phyloP scores from a whole-genome alignment of 108 stramenopile species.

The Epipyxis sp. region DNA sequence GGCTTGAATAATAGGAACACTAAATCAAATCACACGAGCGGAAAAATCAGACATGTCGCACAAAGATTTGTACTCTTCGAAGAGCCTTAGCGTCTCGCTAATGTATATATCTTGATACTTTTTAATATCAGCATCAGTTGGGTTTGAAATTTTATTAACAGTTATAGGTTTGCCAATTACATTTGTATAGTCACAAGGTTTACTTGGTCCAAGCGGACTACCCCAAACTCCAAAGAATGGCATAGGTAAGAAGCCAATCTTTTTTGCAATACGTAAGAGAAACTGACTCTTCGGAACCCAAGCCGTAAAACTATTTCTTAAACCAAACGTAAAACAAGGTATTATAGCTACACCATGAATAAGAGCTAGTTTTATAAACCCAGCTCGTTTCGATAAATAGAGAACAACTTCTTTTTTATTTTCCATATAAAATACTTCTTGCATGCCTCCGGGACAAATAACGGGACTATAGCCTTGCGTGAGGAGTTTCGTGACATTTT shows the following conservation, averaged over 20 bases:
- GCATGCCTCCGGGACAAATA: conserved; percentile 26
- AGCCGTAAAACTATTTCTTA: neutral
- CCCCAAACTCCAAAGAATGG: neutral
- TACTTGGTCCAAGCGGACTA: neutral
- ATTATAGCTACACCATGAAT: neutral
- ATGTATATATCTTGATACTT: neutral
- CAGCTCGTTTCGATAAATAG: conserved; percentile 1
- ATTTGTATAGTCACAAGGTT: neutral
- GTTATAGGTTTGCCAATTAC: neutral
- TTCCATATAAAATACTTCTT: neutral
- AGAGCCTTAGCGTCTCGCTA: neutral
- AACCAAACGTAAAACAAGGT: neutral
- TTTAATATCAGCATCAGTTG: neutral
- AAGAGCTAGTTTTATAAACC: neutral
- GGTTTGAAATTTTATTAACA: neutral
- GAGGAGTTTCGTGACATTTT: neutral
- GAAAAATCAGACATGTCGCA: neutral
- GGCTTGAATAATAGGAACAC: neutral
- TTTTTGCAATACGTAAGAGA: neutral
- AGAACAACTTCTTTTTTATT: neutral
- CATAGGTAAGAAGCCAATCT: conserved; percentile 18
- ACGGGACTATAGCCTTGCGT: neutral
- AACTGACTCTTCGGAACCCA: conserved; percentile 1
- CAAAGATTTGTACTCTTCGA: neutral
- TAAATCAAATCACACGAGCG: neutral